Evolutionary conservation across 768 basidiomycete genomes (phyloP).

Genomic region (Russula olivacea): DNA sequence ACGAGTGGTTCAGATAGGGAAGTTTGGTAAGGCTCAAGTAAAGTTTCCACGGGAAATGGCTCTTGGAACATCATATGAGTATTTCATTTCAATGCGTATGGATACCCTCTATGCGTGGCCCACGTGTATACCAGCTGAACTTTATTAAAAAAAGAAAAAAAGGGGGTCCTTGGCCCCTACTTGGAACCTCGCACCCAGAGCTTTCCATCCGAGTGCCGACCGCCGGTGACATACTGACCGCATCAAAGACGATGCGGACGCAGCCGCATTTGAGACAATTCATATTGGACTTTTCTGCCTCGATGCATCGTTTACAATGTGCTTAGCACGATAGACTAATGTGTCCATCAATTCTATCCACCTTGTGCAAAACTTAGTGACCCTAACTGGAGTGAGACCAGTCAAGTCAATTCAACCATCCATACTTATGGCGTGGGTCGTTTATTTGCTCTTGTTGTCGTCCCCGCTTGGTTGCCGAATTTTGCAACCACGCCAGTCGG

Average conservation of each 20-base stretch:
- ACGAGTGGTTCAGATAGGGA: background rate
- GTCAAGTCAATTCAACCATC: too few relatives aligned
- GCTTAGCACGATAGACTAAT: background rate
- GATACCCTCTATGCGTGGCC: background rate
- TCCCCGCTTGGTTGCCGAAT: background rate
- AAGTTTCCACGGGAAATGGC: background rate
- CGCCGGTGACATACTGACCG: background rate
- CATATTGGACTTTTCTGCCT: background rate
- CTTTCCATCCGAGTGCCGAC: background rate
- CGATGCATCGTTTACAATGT: background rate
- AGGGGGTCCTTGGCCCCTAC: background rate
- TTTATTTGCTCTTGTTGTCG: conserved; percentile 14
- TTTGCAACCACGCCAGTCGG: background rate
- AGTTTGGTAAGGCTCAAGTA: background rate
- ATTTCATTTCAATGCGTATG: background rate
- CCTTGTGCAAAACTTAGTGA: too few relatives aligned
- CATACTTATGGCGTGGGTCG: too few relatives aligned
- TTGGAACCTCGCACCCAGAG: background rate
- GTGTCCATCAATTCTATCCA: background rate
- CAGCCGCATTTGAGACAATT: background rate
- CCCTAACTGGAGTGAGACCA: background rate
- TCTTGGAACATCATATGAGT: background rate
- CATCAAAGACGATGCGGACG: background rate
- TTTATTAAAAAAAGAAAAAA: background rate
- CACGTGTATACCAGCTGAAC: background rate